phyloP scores from a whole-genome alignment of 805 yeast genomes.

The Jamesozyma gamospora region DNA sequence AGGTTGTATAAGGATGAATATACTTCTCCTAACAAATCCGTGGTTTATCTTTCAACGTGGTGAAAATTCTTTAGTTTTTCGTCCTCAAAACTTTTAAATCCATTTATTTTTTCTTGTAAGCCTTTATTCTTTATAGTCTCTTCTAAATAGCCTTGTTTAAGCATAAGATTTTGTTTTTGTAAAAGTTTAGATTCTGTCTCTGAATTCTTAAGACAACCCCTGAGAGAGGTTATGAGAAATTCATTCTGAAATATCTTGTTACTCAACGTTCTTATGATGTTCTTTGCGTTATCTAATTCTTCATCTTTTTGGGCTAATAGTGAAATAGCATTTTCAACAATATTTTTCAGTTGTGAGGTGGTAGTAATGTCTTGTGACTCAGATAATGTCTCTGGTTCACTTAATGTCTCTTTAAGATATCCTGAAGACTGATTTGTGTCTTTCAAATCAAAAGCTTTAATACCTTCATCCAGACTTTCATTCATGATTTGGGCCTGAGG shows the following conservation, averaged over 20 bases:
- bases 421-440: no score
- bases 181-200: not conserved
- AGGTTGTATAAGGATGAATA: no score
- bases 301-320: conserved; percentile 7
- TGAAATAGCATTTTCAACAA: conserved; percentile 4
- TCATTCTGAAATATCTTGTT: conserved; percentile 14
- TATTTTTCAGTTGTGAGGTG: not conserved
- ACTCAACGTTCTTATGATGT: conserved; percentile 9
- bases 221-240: conserved; percentile 14
- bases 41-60: no score
- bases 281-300: conserved; percentile 8
- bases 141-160: not conserved
- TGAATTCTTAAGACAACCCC: conserved; percentile 2
- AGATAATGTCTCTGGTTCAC: no score
- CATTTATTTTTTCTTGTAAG: not conserved
- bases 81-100: not conserved
- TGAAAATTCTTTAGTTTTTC: not conserved
- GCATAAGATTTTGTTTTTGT: not conserved
- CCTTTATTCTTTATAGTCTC: not conserved
- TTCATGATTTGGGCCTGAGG: no score
- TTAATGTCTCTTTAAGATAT: no score
- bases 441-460: no score
- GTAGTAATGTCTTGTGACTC: no score
- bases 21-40: not conserved
- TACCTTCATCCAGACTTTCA: no score